Percentiles rank a stretch among this genome's conserved stretches.
Conservation (phyloP, 2,329 filamentous ascomycete species). For the Ophiostoma montium region DNA sequence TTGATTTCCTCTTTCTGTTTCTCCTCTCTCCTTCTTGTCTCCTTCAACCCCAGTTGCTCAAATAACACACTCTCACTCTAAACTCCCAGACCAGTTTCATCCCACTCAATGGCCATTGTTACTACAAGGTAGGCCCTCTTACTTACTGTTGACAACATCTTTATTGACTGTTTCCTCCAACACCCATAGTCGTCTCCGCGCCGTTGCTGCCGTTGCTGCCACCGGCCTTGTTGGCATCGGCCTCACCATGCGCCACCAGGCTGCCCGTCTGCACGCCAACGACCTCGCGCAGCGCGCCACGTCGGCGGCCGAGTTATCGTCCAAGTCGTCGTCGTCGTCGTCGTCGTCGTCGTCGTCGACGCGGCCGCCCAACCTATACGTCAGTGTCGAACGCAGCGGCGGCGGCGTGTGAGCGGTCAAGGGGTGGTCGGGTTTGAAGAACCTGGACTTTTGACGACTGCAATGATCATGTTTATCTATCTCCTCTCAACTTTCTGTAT, state of each 20-base stretch:
- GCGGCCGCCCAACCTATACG: conserved; percentile 26
- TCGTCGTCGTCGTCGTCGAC: neutral
- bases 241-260: conserved; percentile 22
- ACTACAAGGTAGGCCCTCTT: no score
- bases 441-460: neutral
- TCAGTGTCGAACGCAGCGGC: conserved; percentile 38
- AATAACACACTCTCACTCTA: no score
- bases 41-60: no score
- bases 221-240: conserved; percentile 18
- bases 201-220: conserved; percentile 21
- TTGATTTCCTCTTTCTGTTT: no score
- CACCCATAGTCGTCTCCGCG: conserved; percentile 24
- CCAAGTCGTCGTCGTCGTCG: neutral
- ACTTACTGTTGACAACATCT: no score
- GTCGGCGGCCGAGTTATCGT: neutral
- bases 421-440: no score
- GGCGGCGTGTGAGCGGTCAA: conserved; percentile 26
- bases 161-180: no score
- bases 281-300: conserved; percentile 26
- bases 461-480: no score
- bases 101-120: no score
- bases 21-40: no score
- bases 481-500: no score
- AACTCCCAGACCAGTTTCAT: no score
- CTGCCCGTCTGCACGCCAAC: conserved; percentile 25